Evolutionary conservation across 2,329 filamentous ascomycete genomes (phyloP).

Genomic region (Penicillium sp.): DNA sequence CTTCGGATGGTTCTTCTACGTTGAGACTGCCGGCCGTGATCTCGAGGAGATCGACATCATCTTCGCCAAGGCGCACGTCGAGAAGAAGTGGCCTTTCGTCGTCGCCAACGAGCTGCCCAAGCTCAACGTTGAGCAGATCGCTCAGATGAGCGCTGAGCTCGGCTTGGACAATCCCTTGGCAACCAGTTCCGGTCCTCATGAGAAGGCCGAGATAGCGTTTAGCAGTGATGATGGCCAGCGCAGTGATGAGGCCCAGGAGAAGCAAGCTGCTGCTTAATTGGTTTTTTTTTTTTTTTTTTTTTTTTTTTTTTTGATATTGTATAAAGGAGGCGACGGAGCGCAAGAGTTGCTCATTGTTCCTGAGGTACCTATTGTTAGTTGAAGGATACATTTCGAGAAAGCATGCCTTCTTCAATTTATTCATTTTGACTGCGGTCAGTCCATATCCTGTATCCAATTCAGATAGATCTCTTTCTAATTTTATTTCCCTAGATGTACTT

Average conservation of each 20-base stretch:
- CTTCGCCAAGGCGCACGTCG: slow-evolving; percentile 93
- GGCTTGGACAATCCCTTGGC: not conserved
- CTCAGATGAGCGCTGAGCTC: not conserved
- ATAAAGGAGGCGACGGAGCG: not conserved
- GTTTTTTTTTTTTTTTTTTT: no score
- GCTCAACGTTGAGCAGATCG: slow-evolving; percentile 93
- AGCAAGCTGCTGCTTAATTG: not conserved
- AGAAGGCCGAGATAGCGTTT: not conserved
- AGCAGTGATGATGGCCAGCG: not conserved
- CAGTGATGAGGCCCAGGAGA: not conserved
- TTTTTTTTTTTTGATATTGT: not conserved
- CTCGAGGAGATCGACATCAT: slow-evolving; percentile 92
- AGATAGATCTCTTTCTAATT: not conserved
- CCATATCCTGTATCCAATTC: not conserved
- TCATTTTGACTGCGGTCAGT: not conserved
- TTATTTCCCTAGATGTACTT: no score
- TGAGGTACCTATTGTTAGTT: not conserved
- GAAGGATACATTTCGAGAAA: not conserved
- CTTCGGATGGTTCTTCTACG: slow-evolving; percentile 78
- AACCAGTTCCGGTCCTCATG: not conserved
- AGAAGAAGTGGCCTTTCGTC: slow-evolving; percentile 98
- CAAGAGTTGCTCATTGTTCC: not conserved
- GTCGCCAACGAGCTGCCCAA: slow-evolving; percentile 94
- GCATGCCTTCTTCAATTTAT: not conserved
- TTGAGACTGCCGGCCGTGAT: slow-evolving; percentile 91